phyloP scores from a whole-genome alignment of 1,139 yeast species.

The Hemisphaericaspora lyxosophila region DNA sequence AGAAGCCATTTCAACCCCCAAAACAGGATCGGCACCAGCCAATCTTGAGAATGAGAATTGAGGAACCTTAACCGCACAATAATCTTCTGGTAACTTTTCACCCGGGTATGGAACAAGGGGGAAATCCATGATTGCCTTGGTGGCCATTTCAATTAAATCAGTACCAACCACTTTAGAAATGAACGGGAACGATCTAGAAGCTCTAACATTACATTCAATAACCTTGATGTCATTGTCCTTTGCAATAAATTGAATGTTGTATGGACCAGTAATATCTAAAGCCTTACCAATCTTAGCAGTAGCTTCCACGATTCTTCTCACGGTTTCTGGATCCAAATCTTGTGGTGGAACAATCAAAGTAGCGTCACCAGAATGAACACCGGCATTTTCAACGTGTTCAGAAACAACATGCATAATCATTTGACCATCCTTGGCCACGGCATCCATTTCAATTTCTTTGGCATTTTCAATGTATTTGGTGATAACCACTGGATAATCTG shows the following conservation, averaged over 20 bases:
- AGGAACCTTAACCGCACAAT: conserved; percentile 97
- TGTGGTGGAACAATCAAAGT: conserved; percentile 97
- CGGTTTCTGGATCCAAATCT: conserved; percentile 66
- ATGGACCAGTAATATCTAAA: conserved; percentile 96
- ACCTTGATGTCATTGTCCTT: conserved; percentile 91
- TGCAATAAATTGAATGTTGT: conserved; percentile 93
- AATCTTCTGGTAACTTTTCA: conserved; percentile 83
- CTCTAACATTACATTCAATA: conserved; percentile 97
- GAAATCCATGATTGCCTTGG: conserved; percentile 90
- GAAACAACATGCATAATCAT: conserved; percentile 97
- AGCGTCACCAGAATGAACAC: conserved; percentile 99
- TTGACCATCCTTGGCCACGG: conserved; percentile 94
- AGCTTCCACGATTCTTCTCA: conserved; percentile 68
- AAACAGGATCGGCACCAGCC: conserved; percentile 97
- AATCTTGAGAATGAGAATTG: conserved; percentile 97
- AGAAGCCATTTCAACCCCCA: conserved; percentile 99
- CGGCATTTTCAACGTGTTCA: conserved; percentile 98
- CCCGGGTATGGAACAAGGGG: conserved; percentile 89
- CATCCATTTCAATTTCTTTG: conserved; percentile 98
- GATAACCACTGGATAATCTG: conserved; percentile 96
- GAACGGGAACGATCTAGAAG: conserved; percentile 98
- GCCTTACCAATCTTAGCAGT: conserved; percentile 97
- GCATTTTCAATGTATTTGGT: conserved; percentile 97
- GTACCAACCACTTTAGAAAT: conserved; percentile 97
- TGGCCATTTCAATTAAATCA: conserved; percentile 95